phyloP scores from a whole-genome alignment of 352 stramenopile species.

The Phytophthora aleatoria region DNA sequence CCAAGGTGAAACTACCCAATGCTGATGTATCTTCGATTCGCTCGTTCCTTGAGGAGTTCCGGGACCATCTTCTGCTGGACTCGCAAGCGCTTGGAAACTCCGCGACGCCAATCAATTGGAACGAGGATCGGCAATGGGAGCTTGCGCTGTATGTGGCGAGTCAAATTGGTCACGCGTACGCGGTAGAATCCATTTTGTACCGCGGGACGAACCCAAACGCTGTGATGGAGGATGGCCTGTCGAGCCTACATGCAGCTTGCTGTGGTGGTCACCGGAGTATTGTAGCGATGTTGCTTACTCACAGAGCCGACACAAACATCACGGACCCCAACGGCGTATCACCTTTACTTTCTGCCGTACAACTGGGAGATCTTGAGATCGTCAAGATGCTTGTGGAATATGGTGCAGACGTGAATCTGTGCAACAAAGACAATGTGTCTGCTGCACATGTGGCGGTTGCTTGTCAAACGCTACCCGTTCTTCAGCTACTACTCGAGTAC shows the following conservation, averaged over 20 bases:
- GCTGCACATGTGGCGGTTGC: slow-evolving; percentile 55
- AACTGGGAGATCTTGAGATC: slow-evolving; percentile 48
- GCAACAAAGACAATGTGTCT: slow-evolving; percentile 49
- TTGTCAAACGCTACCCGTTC: slow-evolving; percentile 40
- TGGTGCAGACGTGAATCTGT: slow-evolving; percentile 56
- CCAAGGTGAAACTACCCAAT: slow-evolving; percentile 41
- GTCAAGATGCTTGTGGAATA: slow-evolving; percentile 53
- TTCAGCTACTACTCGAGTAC: slow-evolving; percentile 50
- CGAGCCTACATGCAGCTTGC: slow-evolving; percentile 55
- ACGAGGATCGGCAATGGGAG: slow-evolving; percentile 52
- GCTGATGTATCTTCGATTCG: slow-evolving; percentile 41
- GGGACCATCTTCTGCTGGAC: slow-evolving; percentile 49
- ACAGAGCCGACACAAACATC: slow-evolving; percentile 50
- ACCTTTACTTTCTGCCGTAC: slow-evolving; percentile 55
- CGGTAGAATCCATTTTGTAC: slow-evolving; percentile 51
- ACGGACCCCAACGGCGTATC: slow-evolving; percentile 49
- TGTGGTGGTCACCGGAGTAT: slow-evolving; percentile 52
- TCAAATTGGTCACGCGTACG: slow-evolving; percentile 50
- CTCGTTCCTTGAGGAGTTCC: slow-evolving; percentile 54
- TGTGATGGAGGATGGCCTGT: slow-evolving; percentile 39
- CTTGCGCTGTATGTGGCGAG: slow-evolving; percentile 55
- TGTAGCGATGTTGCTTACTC: slow-evolving; percentile 45
- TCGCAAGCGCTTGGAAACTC: slow-evolving; percentile 30
- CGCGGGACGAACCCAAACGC: slow-evolving; percentile 50
- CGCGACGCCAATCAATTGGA: slow-evolving; percentile 15